Conservation (phyloP, 2,329 filamentous ascomycete species). For the Sporothrix curviconia region DNA sequence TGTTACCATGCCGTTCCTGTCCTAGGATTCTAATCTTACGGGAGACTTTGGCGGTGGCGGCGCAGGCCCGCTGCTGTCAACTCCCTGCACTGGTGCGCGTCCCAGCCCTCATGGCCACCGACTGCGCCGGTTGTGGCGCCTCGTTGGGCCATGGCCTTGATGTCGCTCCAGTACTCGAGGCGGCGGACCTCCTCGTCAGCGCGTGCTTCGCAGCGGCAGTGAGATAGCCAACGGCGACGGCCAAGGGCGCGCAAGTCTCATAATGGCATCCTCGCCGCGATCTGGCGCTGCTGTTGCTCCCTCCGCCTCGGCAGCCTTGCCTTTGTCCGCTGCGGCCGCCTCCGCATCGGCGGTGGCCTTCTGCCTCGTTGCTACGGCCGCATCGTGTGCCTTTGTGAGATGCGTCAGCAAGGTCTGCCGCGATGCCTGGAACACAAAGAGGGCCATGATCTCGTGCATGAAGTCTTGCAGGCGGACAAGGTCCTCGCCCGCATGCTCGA, state of each 20-base stretch:
- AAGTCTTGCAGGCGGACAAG: slow-evolving; percentile 65
- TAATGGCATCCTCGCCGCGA: background rate
- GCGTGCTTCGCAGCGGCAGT: slow-evolving; percentile 67
- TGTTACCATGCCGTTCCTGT: too few species aligned
- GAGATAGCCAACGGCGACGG: slow-evolving; percentile 59
- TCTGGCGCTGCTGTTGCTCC: background rate
- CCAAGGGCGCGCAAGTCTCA: slow-evolving; percentile 4
- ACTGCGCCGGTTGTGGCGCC: slow-evolving; percentile 42
- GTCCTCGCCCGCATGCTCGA: slow-evolving; percentile 69
- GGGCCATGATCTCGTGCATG: slow-evolving; percentile 79
- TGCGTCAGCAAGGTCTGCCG: slow-evolving; percentile 67
- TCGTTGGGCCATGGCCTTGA: slow-evolving; percentile 58
- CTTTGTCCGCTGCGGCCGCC: slow-evolving; percentile 18
- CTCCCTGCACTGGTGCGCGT: slow-evolving; percentile 38
- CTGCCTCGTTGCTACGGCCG: slow-evolving; percentile 30
- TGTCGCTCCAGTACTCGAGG: slow-evolving; percentile 83
- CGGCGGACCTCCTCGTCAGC: slow-evolving; percentile 71
- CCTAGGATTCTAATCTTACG: background rate
- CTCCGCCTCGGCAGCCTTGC: background rate
- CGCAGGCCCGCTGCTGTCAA: slow-evolving; percentile 47
- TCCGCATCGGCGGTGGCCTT: slow-evolving; percentile 8
- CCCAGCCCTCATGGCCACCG: slow-evolving; percentile 39
- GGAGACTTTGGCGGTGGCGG: slow-evolving; percentile 24
- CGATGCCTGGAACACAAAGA: slow-evolving; percentile 86
- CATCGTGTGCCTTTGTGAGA: slow-evolving; percentile 59